These are phyloP conservation scores for Parastagonospora nodorum DNA, from an alignment of 2,329 filamentous ascomycete genomes.

Conservation along the genomic window DNA sequence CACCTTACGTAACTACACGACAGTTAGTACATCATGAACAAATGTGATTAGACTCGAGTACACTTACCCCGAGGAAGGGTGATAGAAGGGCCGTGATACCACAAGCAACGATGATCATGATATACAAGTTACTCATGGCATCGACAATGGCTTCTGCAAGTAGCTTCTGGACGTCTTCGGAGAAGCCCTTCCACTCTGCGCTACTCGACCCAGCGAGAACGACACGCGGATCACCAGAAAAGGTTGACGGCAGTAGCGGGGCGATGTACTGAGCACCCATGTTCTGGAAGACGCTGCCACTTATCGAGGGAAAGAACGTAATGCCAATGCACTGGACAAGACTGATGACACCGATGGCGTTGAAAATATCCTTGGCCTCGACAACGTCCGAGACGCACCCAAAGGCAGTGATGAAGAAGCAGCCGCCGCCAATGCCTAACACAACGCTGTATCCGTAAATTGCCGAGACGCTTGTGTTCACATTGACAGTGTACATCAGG, in stretches of 20 bases:
- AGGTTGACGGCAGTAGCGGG: slow-evolving; percentile 3
- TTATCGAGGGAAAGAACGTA: slow-evolving; percentile 14
- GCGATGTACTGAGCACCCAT: not conserved
- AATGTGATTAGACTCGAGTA: not conserved
- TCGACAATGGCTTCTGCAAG: slow-evolving; percentile 3
- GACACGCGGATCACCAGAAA: not conserved
- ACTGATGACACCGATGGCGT: slow-evolving; percentile 21
- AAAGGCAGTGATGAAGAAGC: slow-evolving; percentile 18
- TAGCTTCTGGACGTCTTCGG: not conserved
- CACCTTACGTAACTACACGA: not conserved
- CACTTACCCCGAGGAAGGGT: not conserved
- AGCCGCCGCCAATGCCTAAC: slow-evolving; percentile 25
- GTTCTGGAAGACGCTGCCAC: slow-evolving; percentile 6
- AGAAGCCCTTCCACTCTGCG: slow-evolving; percentile 1
- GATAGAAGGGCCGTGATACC: not conserved
- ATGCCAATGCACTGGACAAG: slow-evolving; percentile 18
- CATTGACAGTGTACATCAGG: slow-evolving; percentile 18
- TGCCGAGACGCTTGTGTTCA: slow-evolving; percentile 5
- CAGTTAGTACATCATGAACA: not conserved
- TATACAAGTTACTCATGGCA: slow-evolving; percentile 8
- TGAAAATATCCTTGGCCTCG: slow-evolving; percentile 9
- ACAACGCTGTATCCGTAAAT: slow-evolving; percentile 33
- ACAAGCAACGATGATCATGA: slow-evolving; percentile 2
- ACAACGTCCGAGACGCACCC: slow-evolving; percentile 16
- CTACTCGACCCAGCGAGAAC: slow-evolving; percentile 3